A percentile compares a stretch with the other conserved stretches of the same genome.
phyloP scores from a whole-genome alignment of 2,329 filamentous ascomycete genomes.

The Tolypocladium guangdongense region DNA sequence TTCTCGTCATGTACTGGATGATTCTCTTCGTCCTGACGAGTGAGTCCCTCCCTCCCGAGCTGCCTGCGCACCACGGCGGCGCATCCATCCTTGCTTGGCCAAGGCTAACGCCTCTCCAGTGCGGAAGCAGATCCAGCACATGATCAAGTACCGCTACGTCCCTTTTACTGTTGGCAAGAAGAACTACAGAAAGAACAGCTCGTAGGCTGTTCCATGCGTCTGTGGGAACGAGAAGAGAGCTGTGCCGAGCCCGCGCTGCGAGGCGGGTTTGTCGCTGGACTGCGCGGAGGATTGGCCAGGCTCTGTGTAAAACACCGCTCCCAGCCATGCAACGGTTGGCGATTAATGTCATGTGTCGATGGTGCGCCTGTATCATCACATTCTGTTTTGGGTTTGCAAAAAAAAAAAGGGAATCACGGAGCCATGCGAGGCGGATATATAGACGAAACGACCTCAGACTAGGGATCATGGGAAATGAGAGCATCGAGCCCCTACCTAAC shows the following conservation, averaged over 20 bases:
- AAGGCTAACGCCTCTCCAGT: conserved; percentile 42
- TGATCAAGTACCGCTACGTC: conserved; percentile 99
- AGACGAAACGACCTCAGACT: background rate
- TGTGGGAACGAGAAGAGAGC: background rate
- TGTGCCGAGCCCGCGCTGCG: background rate
- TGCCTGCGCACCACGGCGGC: background rate
- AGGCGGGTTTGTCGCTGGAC: background rate
- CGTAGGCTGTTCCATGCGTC: conserved; percentile 13
- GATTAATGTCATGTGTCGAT: background rate
- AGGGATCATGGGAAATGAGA: background rate
- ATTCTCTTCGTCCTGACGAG: conserved; percentile 93
- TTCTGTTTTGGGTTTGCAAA: background rate
- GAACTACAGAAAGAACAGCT: conserved; percentile 58
- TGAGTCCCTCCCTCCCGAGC: conserved; percentile 36
- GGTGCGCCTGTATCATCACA: background rate
- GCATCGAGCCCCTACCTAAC: background rate
- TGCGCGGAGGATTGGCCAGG: background rate
- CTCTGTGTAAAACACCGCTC: background rate
- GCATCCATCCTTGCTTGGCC: background rate
- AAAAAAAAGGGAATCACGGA: background rate
- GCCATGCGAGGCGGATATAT: background rate
- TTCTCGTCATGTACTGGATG: conserved; percentile 96
- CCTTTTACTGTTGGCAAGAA: conserved; percentile 89
- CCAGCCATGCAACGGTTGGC: background rate
- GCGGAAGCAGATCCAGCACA: conserved; percentile 98